Base-by-base conservation (phyloP, 2,329 filamentous ascomycete species). In the Didymella arachidicola region DNA sequence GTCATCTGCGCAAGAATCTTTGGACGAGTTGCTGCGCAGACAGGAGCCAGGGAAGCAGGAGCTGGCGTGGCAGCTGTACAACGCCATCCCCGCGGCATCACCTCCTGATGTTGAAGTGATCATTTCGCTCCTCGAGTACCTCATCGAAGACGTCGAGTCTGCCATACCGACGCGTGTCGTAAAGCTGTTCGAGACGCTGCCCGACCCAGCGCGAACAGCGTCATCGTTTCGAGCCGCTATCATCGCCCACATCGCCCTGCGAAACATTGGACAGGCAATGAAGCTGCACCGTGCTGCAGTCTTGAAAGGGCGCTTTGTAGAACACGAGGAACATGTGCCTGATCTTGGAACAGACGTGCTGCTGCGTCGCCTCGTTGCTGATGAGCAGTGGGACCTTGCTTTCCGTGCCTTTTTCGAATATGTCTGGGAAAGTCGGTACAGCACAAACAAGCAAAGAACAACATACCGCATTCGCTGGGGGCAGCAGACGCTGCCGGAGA, bases 171-270 rank as follows among this genome's bases (percentile, higher is more conserved):
- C 77, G 56, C 79, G 81, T 45, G 73, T 77, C 18, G 73, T 80
- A 47, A 61, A 74, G n/a, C 59, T 86, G 8, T 86, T 86, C 64
- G 68, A 79, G 29, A 57, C 63, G 3, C 77, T 84, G 26, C 67
- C 76, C 3, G 25, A 59, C 1, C 53, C 74, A 8, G 53, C 76
- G 36, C 79, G 81, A 26, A 76, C 73, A 2, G 64, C 72, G 7
- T 71, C 74, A 4, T 79, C 82, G 51, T 86, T 84, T 66, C 67
- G 76, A 50, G 68, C 75, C 39, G 76, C 80, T 26, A 77, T 82
- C 22, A 73, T 74, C 42, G 79, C 83, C 22, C 78, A 81, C 58
- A 61, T 84, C 26, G 69, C 64, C n/a, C 70, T 80, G 16, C 69
- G 76, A 19, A 72, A 79, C 57, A 58, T 78, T 14, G 74, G 76